phyloP scores from a whole-genome alignment of 1,139 yeast genomes.

The Geotrichum restrictum region DNA sequence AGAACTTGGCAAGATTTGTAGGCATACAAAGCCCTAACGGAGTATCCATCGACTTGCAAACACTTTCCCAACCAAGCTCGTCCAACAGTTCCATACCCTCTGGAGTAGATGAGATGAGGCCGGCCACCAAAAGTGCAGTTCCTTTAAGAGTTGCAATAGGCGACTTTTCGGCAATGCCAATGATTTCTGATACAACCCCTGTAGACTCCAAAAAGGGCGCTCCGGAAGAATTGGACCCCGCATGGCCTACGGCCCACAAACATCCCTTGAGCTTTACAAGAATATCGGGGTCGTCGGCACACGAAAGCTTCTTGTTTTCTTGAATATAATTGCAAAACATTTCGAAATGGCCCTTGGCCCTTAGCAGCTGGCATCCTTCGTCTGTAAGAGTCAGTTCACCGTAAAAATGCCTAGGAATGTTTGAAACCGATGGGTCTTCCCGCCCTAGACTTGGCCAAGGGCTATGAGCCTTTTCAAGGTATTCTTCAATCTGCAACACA shows the following conservation, averaged over 20 bases:
- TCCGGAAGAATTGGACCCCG: conserved; percentile 63
- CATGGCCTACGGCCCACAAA: conserved; percentile 83
- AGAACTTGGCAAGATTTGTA: conserved; percentile 23
- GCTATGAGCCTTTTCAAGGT: conserved; percentile 34
- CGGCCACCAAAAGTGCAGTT: conserved; percentile 72
- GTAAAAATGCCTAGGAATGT: conserved; percentile 65
- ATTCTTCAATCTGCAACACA: conserved; percentile 51
- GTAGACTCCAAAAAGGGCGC: conserved; percentile 62
- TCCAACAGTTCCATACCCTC: conserved; percentile 87
- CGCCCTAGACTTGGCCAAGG: conserved; percentile 17
- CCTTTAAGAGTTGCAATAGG: conserved; percentile 65
- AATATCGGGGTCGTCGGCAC: conserved; percentile 28
- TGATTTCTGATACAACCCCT: conserved; percentile 53
- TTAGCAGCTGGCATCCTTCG: conserved; percentile 61
- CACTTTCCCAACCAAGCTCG: conserved; percentile 72
- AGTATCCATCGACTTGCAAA: conserved; percentile 49
- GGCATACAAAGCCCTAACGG: conserved; percentile 48
- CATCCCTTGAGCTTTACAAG: conserved; percentile 61
- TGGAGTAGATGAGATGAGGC: conserved; percentile 64
- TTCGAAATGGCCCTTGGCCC: conserved; percentile 47
- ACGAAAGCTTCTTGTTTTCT: conserved; percentile 29
- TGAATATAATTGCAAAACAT: conserved; percentile 44
- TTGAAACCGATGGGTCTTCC: conserved; percentile 15
- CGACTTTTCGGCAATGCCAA: conserved; percentile 51
- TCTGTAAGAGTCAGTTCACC: conserved; percentile 75